Base-by-base conservation (phyloP, 345 rosid species). In the Salix arbutifolia region DNA sequence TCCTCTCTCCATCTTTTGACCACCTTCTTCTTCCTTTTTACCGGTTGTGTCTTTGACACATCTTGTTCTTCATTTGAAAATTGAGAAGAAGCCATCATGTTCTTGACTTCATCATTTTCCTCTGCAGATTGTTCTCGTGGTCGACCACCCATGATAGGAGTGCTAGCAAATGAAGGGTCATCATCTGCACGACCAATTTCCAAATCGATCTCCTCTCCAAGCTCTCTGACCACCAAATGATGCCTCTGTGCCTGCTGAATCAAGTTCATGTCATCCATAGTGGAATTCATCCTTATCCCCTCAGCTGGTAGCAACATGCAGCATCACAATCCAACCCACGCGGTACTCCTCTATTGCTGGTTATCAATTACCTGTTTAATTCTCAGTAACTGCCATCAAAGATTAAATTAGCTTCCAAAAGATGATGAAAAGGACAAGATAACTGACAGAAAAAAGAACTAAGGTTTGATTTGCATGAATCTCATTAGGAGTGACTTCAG, bases 1-100 rank as follows among this genome's bases (percentile, higher is more conserved):
- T 96, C 99, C 88, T 96, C 99, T 87, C 99, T 91, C 99, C 99
- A 96, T 82, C 97, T 86, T 85, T 96, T 96, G 17, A 96, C 97
- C 73, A 96, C 99, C 75, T 96, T 96, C 80, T 96, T 96, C 93
- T 94, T 96, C 81, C 97, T 92, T 84, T 96, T 96, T 2, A 77
- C 78, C 3, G 97, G 88, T 37, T 85, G 92, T 5, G 78, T 77
- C 85, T 90, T 93, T 19, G 89, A 88, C 80, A 85, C 85, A 74
- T 93, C 94, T 72, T 89, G 95, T 77, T 90, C 98, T 74, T 87
- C 97, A 25, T 73, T 77, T 14, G 91, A 78, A 19, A 91, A 78
- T 50, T 92, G 95, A 81, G 98, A 89, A 78, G 79, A 89, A 88
- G 90, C 83, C 67, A 73, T 90, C 90, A 91, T 88, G 78, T 88